These are phyloP conservation scores for Paradendryphiella salina DNA, from an alignment of 2,329 filamentous ascomycete species.

Conservation along the genomic window DNA sequence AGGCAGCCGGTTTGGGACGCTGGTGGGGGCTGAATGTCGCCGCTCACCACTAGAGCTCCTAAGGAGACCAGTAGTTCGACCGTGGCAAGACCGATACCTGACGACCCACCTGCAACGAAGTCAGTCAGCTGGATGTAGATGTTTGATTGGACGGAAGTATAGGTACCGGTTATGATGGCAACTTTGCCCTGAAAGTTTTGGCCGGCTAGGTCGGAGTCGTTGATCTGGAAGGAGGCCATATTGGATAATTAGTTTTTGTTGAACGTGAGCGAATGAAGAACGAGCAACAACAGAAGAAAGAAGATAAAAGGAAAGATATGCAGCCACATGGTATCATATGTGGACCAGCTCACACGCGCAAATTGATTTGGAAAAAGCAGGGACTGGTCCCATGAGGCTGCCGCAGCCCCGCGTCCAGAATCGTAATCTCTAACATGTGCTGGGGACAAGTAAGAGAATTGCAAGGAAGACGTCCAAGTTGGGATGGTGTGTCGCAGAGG, in stretches of 20 bases:
- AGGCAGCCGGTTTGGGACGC: slow-evolving; percentile 26
- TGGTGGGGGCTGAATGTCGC: slow-evolving; percentile 54
- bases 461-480: slow-evolving; percentile 1
- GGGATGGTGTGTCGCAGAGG: not conserved
- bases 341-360: not conserved
- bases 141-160: not conserved
- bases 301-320: slow-evolving; percentile 8
- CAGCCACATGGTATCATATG: not conserved
- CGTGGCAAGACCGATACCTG: slow-evolving; percentile 63
- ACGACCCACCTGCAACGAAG: slow-evolving; percentile 54
- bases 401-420: not conserved
- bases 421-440: slow-evolving; percentile 7
- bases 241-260: slow-evolving; percentile 1
- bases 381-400: slow-evolving; percentile 1
- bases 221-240: slow-evolving; percentile 30
- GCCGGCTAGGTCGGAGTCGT: slow-evolving; percentile 23
- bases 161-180: slow-evolving; percentile 26
- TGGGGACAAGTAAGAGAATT: slow-evolving; percentile 1
- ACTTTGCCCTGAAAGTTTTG: slow-evolving; percentile 23
- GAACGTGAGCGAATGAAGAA: not conserved
- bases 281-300: not conserved
- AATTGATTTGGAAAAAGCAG: not conserved
- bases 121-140: not conserved
- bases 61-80: slow-evolving; percentile 55
- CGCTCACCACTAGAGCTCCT: slow-evolving; percentile 60